Evolutionary conservation across 495 filamentous ascomycete species (phyloP), one percentile per base, ranked within the genome.

Genomic region (Poronia punctata): DNA sequence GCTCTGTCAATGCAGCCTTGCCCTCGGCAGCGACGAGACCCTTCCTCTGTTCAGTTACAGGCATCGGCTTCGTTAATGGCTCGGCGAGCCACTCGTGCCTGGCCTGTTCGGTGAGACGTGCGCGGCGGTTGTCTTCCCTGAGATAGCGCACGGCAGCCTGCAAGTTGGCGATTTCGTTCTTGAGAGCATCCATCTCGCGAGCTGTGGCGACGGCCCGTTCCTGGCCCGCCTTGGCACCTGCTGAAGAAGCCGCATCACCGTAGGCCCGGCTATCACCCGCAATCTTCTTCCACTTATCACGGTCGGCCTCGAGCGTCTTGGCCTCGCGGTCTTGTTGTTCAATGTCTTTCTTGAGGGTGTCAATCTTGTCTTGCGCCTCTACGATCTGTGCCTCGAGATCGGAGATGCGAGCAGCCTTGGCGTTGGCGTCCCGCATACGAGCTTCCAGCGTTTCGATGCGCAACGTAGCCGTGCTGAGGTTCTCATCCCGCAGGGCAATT

Each of bases 401-500:
- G 19, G 67, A 69, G 38, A 88, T 82, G 16, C 68, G 65, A 18
- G 74, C 69, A 16, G 72, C 65, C 56, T 83, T 80, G 43, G 86
- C 83, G 22, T 82, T 76, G 9, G 85, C 76, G 49, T 94, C 88
- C 27, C 84, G 78, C 72, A 80, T 84, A 11, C 82, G 72, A 16
- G 74, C 72, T 55, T 95, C 89, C 30, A 97, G 81, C 4, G 86
- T 84, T 61, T 96, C 92, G 53, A 95, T 90, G 60, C 94, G 93
- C 45, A 95, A 83, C 3, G 78, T 75, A 7, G 87, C 73, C 22
- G 86, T 85, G 48, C 84, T 82, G 14, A 87, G 65, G 17, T 67
- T 68, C 42, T 83, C 70, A 26, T 88, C 82, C 20, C 76, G 72
- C 30, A 81, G 65, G 7, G 78, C 78, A 50, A 78, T 79, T 50